A percentile compares a stretch with the other conserved stretches of the same genome.
Evolutionary conservation across 768 basidiomycete species (phyloP).

Genomic region (Amanita jacksonii): DNA sequence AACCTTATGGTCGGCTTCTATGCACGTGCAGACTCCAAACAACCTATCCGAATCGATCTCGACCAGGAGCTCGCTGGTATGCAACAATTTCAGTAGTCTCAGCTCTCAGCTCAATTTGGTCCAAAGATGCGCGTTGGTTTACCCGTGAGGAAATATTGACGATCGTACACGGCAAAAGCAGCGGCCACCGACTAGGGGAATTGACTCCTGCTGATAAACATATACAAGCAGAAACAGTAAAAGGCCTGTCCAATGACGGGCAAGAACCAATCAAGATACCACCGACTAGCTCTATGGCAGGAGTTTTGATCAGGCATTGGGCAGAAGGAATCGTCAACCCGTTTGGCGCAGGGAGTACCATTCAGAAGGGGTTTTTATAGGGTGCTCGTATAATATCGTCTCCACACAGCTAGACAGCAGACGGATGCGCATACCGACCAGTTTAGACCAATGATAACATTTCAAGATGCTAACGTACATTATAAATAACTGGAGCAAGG

Average conservation of each 20-base stretch:
- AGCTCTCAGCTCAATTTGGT: neutral
- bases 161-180: slow-evolving; percentile 48
- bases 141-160: slow-evolving; percentile 60
- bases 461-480: no score
- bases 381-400: no score
- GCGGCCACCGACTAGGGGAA: slow-evolving; percentile 46
- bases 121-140: slow-evolving; percentile 82
- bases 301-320: slow-evolving; percentile 82
- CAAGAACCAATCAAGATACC: slow-evolving; percentile 67
- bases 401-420: no score
- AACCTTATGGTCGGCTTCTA: slow-evolving; percentile 90
- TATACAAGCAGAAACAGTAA: slow-evolving; percentile 7
- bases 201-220: slow-evolving; percentile 16
- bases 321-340: slow-evolving; percentile 46
- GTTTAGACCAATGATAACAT: no score
- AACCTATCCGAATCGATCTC: slow-evolving; percentile 74
- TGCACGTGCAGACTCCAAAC: slow-evolving; percentile 61
- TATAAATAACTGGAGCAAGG: no score
- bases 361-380: slow-evolving; percentile 16
- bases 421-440: no score
- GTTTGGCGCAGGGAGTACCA: slow-evolving; percentile 10
- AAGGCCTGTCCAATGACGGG: slow-evolving; percentile 12
- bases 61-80: slow-evolving; percentile 93
- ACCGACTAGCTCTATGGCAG: slow-evolving; percentile 68
- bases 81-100: slow-evolving; percentile 14